Evolutionary conservation across 2,329 filamentous ascomycete species (phyloP).

Genomic region (Calonectria pteridis): DNA sequence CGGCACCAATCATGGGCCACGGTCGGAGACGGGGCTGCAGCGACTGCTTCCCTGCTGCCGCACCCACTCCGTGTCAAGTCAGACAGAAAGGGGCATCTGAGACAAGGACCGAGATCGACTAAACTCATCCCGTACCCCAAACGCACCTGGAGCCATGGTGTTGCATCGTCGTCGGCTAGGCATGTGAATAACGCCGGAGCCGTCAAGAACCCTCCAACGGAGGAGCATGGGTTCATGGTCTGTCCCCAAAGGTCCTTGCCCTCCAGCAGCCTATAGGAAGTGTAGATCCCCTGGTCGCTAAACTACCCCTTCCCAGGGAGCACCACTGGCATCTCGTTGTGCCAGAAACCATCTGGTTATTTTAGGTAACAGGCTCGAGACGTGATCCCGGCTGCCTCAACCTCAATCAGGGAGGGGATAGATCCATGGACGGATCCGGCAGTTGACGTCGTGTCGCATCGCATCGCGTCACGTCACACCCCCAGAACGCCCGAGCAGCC

Average conservation of each 20-base stretch:
- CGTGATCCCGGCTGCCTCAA: slow-evolving; percentile 20
- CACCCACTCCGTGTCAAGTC: slow-evolving; percentile 11
- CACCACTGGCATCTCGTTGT: slow-evolving; percentile 2
- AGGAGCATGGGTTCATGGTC: not conserved
- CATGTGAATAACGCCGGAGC: slow-evolving; percentile 37
- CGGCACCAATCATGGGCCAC: slow-evolving; percentile 4
- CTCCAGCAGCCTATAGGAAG: slow-evolving; percentile 9
- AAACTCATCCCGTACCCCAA: slow-evolving; percentile 20
- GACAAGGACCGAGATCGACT: slow-evolving; percentile 36
- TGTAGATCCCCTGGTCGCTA: not conserved
- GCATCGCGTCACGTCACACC: slow-evolving; percentile 19
- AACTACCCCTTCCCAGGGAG: slow-evolving; percentile 3
- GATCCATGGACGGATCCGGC: slow-evolving; percentile 19
- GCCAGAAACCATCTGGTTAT: slow-evolving; percentile 20
- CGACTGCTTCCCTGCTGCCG: slow-evolving; percentile 27
- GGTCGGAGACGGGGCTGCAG: slow-evolving; percentile 24
- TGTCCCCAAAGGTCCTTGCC: slow-evolving; percentile 14
- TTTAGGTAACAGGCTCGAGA: slow-evolving; percentile 20
- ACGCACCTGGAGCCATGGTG: not conserved
- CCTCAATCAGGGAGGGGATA: slow-evolving; percentile 13
- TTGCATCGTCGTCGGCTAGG: slow-evolving; percentile 30
- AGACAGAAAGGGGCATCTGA: slow-evolving; percentile 32
- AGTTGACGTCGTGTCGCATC: slow-evolving; percentile 17
- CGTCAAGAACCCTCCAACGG: slow-evolving; percentile 24
- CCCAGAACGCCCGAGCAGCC: slow-evolving; percentile 28